These are phyloP conservation scores for Pythium dissotocum DNA, from an alignment of 352 stramenopile genomes.

Conservation along the genomic window DNA sequence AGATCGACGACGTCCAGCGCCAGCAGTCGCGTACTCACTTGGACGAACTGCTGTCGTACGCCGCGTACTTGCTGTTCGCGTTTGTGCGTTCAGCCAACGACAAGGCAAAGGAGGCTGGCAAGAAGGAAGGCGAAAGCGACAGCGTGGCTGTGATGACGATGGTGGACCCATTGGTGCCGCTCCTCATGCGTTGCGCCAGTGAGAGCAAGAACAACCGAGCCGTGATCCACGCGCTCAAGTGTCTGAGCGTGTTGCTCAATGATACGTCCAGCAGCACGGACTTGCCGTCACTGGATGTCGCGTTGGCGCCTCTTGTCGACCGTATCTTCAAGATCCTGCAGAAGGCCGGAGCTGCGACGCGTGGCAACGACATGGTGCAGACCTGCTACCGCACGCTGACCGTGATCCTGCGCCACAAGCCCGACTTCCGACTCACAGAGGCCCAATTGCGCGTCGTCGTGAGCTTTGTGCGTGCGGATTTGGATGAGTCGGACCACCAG, in stretches of 20 bases:
- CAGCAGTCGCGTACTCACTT: conserved; percentile 58
- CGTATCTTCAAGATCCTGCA: conserved; percentile 92
- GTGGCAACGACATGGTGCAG: conserved; percentile 93
- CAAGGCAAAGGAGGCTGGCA: conserved; percentile 1
- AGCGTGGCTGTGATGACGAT: conserved; percentile 45
- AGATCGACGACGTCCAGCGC: conserved; percentile 49
- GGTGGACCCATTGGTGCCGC: conserved; percentile 91
- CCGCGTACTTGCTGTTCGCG: conserved; percentile 75
- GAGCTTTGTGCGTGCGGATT: conserved; percentile 89
- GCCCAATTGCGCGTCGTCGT: conserved; percentile 86
- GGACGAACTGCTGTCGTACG: conserved; percentile 87
- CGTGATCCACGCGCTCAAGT: conserved; percentile 93
- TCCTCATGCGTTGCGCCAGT: conserved; percentile 90
- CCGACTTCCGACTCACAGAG: conserved; percentile 59
- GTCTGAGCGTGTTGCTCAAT: conserved; percentile 87
- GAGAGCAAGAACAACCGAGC: conserved; percentile 92
- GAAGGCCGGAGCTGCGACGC: conserved; percentile 87
- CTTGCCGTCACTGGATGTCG: conserved; percentile 86
- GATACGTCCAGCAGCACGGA: conserved; percentile 44
- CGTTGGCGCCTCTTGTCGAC: conserved; percentile 80
- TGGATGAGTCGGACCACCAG: conserved; percentile 94
- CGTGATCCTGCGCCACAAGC: conserved; percentile 80
- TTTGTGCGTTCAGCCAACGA: conserved; percentile 41
- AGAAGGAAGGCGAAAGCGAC: conserved; percentile 19
- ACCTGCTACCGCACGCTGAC: conserved; percentile 94